Evolutionary conservation across 2,329 filamentous ascomycete species (phyloP).

Genomic region (Chrysoporthe cubensis): DNA sequence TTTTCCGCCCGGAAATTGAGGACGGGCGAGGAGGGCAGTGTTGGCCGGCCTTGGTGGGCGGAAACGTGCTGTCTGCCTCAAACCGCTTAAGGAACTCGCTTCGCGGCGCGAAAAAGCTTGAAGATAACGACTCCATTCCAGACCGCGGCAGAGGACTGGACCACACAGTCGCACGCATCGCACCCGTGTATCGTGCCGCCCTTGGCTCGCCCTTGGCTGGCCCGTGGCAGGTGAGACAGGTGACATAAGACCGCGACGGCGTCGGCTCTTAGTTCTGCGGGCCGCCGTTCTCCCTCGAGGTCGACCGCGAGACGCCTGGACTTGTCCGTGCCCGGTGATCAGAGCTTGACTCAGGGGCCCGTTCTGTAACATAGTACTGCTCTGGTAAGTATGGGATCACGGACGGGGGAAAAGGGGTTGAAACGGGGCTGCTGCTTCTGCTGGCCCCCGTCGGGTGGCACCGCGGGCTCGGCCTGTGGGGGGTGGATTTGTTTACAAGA

Average conservation of each 20-base stretch:
- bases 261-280: not conserved
- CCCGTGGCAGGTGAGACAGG: not conserved
- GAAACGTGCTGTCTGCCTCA: not conserved
- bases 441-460: conserved; percentile 9
- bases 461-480: conserved; percentile 18
- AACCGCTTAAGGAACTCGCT: not conserved
- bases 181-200: too few relatives aligned
- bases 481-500: conserved; percentile 6
- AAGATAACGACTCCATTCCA: too few relatives aligned
- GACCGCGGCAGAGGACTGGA: too few relatives aligned
- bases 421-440: conserved; percentile 15
- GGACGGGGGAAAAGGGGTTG: conserved; percentile 12
- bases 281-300: not conserved
- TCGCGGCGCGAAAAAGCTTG: not conserved
- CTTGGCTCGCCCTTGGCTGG: too few relatives aligned
- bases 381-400: not conserved
- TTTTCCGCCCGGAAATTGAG: not conserved
- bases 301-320: not conserved
- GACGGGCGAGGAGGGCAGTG: not conserved
- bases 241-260: not conserved
- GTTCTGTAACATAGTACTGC: not conserved
- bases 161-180: too few relatives aligned
- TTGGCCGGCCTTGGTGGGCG: not conserved
- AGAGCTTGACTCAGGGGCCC: not conserved
- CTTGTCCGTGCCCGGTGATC: not conserved